phyloP scores from a whole-genome alignment of 1,139 yeast genomes.

The Hemisphaericaspora xylofermentans region DNA sequence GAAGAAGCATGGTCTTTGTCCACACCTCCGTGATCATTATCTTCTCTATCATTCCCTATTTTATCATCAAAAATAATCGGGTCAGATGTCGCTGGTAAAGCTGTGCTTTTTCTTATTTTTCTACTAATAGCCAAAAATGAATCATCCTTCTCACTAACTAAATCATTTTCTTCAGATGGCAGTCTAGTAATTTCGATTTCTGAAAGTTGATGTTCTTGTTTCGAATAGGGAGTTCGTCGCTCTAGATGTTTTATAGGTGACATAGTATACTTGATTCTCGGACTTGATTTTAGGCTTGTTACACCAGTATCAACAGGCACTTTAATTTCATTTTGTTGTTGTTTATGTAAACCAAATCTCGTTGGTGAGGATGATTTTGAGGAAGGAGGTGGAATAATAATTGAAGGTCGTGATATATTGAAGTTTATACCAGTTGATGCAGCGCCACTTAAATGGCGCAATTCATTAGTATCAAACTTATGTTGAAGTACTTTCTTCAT shows the following conservation, averaged over 20 bases:
- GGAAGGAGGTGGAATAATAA: background rate
- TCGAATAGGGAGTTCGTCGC: background rate
- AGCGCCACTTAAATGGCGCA: background rate
- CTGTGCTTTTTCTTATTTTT: conserved; percentile 40
- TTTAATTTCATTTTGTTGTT: background rate
- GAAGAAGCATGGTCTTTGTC: background rate
- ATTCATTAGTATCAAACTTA: background rate
- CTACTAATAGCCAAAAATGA: conserved; percentile 38
- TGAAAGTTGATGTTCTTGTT: background rate
- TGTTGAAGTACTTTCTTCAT: conserved; percentile 20
- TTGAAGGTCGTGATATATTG: background rate
- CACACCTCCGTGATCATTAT: background rate
- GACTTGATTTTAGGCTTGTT: background rate
- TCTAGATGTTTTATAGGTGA: background rate
- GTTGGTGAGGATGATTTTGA: conserved; percentile 1
- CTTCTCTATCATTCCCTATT: background rate
- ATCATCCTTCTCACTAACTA: conserved; percentile 17
- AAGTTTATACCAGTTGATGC: background rate
- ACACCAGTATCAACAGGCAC: background rate
- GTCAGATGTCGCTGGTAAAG: conserved; percentile 24
- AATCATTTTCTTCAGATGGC: background rate
- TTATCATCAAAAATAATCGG: background rate
- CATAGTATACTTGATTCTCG: background rate
- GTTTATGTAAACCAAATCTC: background rate
- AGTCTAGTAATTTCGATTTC: background rate